phyloP scores from a whole-genome alignment of 805 yeast genomes.

The Ogataea pilisensis region DNA sequence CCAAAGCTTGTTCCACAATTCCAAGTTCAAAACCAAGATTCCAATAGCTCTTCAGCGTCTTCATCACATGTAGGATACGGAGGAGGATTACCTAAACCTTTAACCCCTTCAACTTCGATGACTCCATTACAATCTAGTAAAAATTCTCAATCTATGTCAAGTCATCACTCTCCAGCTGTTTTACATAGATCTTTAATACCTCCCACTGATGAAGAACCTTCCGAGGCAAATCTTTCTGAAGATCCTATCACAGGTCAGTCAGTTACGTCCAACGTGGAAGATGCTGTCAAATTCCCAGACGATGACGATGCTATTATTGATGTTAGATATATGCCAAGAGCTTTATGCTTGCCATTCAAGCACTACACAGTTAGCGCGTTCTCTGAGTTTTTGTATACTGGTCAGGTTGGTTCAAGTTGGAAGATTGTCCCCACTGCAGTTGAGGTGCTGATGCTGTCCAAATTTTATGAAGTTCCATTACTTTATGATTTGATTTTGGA shows the following conservation, averaged over 20 bases:
- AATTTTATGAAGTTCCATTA: slow-evolving; percentile 64
- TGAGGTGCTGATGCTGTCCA: slow-evolving; percentile 58
- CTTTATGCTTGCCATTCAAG: slow-evolving; percentile 63
- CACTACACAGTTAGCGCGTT: slow-evolving; percentile 60
- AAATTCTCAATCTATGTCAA: neutral
- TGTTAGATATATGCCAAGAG: slow-evolving; percentile 62
- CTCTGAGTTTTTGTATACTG: slow-evolving; percentile 71
- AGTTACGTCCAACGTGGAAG: slow-evolving; percentile 2
- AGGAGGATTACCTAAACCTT: neutral
- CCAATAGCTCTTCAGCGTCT: neutral
- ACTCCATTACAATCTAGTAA: slow-evolving; percentile 5
- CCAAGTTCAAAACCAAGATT: neutral
- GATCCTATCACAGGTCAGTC: neutral
- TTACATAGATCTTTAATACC: slow-evolving; percentile 50
- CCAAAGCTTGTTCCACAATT: slow-evolving; percentile 1
- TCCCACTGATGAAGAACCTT: slow-evolving; percentile 13
- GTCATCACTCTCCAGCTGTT: slow-evolving; percentile 3
- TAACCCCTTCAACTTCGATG: slow-evolving; percentile 2
- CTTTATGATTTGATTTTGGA: slow-evolving; percentile 67
- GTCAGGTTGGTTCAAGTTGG: slow-evolving; percentile 77
- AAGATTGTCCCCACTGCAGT: slow-evolving; percentile 62
- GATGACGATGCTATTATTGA: slow-evolving; percentile 36
- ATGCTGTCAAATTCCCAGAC: slow-evolving; percentile 11
- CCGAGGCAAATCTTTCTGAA: neutral
- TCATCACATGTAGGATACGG: neutral